These are phyloP conservation scores for Buxus sempervirens DNA, from an alignment of 164 flowering plant species.

Conservation along the genomic window DNA sequence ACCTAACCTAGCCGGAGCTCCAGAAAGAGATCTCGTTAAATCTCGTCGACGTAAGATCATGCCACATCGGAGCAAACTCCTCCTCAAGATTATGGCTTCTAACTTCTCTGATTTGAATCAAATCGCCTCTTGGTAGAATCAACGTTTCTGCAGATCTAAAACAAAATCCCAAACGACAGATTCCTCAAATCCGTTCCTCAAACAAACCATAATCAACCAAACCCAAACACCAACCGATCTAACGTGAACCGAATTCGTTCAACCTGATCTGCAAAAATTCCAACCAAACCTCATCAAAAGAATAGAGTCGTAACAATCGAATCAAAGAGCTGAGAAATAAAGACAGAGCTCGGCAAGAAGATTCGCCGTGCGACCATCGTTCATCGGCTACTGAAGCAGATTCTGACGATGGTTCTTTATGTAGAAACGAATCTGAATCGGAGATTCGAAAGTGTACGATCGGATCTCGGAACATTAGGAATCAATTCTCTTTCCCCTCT, in stretches of 20 bases:
- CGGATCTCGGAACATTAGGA: too few species aligned
- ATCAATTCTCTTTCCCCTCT: too few species aligned
- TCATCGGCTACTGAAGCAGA: too few species aligned
- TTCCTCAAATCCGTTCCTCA: neutral
- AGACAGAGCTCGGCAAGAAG: too few species aligned
- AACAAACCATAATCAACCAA: neutral
- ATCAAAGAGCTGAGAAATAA: neutral
- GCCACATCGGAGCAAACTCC: too few species aligned
- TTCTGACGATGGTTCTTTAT: too few species aligned
- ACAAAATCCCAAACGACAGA: neutral
- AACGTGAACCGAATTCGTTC: neutral
- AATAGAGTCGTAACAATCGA: neutral
- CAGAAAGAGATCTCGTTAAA: too few species aligned
- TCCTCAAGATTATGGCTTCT: neutral
- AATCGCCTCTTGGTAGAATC: neutral
- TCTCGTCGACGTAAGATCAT: too few species aligned
- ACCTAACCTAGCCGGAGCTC: too few species aligned
- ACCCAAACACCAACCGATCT: neutral
- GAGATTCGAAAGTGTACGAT: too few species aligned
- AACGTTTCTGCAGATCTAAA: neutral
- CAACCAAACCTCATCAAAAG: neutral
- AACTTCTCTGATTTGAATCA: constrained; percentile 1
- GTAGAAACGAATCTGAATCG: too few species aligned
- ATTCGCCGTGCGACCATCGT: too few species aligned
- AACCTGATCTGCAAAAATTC: neutral